Conservation (phyloP, 2,329 filamentous ascomycete species). For the Podosphaera fusca region DNA sequence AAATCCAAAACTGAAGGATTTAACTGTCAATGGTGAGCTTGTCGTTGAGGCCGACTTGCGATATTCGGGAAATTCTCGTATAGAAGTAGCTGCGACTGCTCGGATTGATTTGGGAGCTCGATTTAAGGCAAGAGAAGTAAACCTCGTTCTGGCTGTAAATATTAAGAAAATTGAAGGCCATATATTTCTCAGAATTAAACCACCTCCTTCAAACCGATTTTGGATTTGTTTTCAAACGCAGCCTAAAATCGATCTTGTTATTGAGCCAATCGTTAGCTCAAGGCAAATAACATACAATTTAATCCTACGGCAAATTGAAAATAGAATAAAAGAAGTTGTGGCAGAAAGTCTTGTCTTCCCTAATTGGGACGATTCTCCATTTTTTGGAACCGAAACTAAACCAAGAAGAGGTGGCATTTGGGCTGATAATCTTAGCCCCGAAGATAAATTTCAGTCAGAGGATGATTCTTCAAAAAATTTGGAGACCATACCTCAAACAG, state of each 20-base stretch:
- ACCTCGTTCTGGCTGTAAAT: constrained; percentile 66
- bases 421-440: constrained; percentile 20
- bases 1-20: constrained; percentile 66
- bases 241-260: constrained; percentile 76
- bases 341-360: constrained; percentile 78
- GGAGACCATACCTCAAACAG: constrained; percentile 18
- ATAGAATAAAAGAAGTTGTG: constrained; percentile 78
- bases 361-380: constrained; percentile 91
- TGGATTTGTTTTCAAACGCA: constrained; percentile 91
- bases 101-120: constrained; percentile 73
- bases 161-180: constrained; percentile 73
- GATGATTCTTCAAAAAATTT: constrained; percentile 19
- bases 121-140: constrained; percentile 79
- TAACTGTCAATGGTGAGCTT: constrained; percentile 81
- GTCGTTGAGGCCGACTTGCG: constrained; percentile 67
- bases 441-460: constrained; percentile 18
- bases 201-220: constrained; percentile 82
- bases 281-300: constrained; percentile 88
- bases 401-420: constrained; percentile 71
- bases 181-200: constrained; percentile 67
- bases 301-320: constrained; percentile 83
- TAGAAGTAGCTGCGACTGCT: constrained; percentile 81
- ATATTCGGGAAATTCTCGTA: constrained; percentile 70
- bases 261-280: constrained; percentile 86
- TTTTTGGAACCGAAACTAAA: constrained; percentile 60